Percentiles rank a stretch among this genome's conserved stretches.
Evolutionary conservation across 345 rosid genomes (phyloP).

Genomic region (Eucalyptus cladocalyx): DNA sequence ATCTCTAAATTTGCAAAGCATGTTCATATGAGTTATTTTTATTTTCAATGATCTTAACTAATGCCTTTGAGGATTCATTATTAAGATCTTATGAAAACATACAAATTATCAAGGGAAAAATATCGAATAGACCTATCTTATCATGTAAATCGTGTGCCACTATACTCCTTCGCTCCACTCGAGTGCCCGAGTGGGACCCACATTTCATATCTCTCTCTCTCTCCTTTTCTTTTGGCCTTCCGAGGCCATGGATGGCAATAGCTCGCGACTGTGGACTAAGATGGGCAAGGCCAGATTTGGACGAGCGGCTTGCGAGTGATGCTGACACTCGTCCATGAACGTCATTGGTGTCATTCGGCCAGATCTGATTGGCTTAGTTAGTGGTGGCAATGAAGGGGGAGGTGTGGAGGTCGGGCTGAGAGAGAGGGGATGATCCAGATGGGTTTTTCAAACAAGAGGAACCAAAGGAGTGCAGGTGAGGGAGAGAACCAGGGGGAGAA

Average conservation of each 20-base stretch:
- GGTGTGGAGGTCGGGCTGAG: neutral
- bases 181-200: too few species aligned
- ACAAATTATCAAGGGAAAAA: neutral
- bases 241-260: too few species aligned
- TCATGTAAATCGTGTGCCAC: too few species aligned
- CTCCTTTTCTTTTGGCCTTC: too few species aligned
- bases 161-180: neutral
- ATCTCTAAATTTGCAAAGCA: neutral
- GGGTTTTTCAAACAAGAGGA: neutral
- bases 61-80: neutral
- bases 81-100: neutral
- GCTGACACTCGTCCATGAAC: neutral
- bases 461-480: neutral
- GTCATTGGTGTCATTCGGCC: neutral
- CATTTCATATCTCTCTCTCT: too few species aligned
- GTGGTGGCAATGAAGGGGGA: neutral
- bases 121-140: too few species aligned
- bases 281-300: neutral
- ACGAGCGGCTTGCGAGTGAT: neutral
- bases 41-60: neutral
- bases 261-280: too few species aligned
- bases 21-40: neutral
- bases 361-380: neutral
- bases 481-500: neutral
- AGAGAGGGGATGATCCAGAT: neutral